Conservation (phyloP, 78 protist genomes). For the Ministeria vibrans region DNA sequence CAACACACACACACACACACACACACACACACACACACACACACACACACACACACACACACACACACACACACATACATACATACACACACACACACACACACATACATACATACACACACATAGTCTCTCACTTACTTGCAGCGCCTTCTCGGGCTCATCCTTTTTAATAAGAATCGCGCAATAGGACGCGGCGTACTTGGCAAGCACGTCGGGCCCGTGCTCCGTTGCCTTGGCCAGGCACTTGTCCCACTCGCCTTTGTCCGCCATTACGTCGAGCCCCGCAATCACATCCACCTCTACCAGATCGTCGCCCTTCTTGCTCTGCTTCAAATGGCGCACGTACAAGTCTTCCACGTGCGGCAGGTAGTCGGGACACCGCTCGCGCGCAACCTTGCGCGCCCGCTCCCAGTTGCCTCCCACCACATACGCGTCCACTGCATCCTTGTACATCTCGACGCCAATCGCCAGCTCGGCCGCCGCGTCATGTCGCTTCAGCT, state of each 20-base stretch:
- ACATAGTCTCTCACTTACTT: no score
- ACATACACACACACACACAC: no score
- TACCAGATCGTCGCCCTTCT: not conserved
- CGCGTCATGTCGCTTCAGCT: conserved; percentile 3
- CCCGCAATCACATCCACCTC: conserved; percentile 3
- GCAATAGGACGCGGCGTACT: conserved; percentile 27
- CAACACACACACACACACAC: no score
- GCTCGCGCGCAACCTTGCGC: not conserved
- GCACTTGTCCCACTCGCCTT: conserved; percentile 49
- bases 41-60: no score
- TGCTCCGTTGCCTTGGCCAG: conserved; percentile 13
- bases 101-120: no score
- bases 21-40: no score
- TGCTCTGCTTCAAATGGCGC: not conserved
- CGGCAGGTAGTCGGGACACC: not conserved
- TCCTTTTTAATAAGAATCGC: not conserved
- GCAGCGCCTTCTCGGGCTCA: conserved; percentile 3
- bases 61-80: no score
- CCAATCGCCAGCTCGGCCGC: conserved; percentile 33
- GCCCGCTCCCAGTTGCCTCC: conserved; percentile 53
- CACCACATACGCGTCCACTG: conserved; percentile 40
- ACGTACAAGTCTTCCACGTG: conserved; percentile 15
- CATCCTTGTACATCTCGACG: conserved; percentile 38
- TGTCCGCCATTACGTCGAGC: conserved; percentile 26
- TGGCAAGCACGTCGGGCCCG: conserved; percentile 16